phyloP scores from a whole-genome alignment of 2,329 filamentous ascomycete genomes.

The Pseudogymnoascus sp. region DNA sequence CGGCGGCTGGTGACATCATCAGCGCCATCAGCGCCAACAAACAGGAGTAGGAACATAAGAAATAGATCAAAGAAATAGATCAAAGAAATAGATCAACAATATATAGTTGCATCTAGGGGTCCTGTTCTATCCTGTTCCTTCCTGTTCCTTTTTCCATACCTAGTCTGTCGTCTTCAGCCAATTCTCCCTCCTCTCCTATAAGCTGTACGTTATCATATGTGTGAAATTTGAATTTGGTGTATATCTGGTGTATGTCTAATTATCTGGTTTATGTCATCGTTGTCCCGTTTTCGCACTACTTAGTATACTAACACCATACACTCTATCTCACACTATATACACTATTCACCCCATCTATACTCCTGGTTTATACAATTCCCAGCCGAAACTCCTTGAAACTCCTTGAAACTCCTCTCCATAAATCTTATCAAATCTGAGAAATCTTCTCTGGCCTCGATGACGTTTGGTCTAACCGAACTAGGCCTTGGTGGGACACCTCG shows the following conservation, averaged over 20 bases:
- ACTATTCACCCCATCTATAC: neutral
- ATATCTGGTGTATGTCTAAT: neutral
- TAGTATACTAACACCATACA: neutral
- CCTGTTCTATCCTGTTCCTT: neutral
- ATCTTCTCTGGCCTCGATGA: neutral
- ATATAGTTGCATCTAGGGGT: neutral
- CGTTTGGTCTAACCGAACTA: neutral
- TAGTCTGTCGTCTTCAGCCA: neutral
- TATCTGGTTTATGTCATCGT: neutral
- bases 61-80: neutral
- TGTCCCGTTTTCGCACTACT: neutral
- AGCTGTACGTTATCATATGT: neutral
- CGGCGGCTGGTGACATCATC: constrained; percentile 4
- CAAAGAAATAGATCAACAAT: neutral
- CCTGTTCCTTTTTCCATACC: neutral
- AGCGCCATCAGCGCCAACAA: neutral
- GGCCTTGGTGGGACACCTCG: neutral
- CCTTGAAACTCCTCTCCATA: neutral
- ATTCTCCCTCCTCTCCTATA: neutral
- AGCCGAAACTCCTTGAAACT: neutral
- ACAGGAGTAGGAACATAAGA: neutral
- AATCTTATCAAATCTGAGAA: constrained; percentile 1
- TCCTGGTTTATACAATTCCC: neutral
- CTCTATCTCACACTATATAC: neutral
- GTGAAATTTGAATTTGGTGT: neutral